These are phyloP conservation scores for Pseudocercospora musae DNA, from an alignment of 2,329 filamentous ascomycete species.

Conservation along the genomic window DNA sequence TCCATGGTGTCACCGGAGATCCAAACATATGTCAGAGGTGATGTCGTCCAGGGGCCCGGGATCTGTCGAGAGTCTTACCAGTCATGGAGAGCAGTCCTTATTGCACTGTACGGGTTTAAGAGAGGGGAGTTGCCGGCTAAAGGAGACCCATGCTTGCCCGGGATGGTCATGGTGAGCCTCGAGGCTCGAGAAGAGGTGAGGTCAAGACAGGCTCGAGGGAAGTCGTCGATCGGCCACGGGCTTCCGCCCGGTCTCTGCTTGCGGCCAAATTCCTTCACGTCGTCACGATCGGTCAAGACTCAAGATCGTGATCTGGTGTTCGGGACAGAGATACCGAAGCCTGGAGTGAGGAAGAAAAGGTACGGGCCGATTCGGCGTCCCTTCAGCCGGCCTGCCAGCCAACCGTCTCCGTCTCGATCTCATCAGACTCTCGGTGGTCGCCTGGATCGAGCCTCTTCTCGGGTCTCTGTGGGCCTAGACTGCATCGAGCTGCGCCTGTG, in stretches of 20 bases:
- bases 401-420: not conserved
- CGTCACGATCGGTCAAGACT: not conserved
- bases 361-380: not conserved
- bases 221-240: not conserved
- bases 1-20: not conserved
- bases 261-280: not conserved
- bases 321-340: not conserved
- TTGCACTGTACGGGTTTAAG: no score
- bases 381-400: not conserved
- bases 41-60: no score
- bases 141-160: not conserved
- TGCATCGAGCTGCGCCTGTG: not conserved
- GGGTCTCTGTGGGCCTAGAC: not conserved
- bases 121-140: not conserved
- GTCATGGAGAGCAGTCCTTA: not conserved
- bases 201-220: not conserved
- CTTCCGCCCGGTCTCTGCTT: not conserved
- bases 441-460: not conserved
- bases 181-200: not conserved
- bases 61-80: not conserved
- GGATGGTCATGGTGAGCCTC: not conserved
- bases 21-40: no score
- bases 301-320: not conserved
- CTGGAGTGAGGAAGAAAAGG: not conserved
- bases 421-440: not conserved